Base-by-base conservation (phyloP, 768 basidiomycete species). In the Inosperma sp. region DNA sequence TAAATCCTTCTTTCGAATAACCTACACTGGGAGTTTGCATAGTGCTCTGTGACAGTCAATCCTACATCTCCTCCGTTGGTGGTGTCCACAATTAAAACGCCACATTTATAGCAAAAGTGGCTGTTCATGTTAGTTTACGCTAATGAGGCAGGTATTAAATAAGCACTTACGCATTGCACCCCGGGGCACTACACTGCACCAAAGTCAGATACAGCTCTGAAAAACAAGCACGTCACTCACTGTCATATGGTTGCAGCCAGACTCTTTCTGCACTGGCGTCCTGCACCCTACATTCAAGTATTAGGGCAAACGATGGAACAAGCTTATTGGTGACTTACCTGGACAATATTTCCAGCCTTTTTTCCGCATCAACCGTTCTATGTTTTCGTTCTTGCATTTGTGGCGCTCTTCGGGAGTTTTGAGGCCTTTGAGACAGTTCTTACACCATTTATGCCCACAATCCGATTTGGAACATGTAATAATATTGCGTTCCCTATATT, bases 261-360 rank as follows among this genome's bases (percentile, higher is more conserved):
- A 64, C 7, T 69, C 68, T 56, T 79, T 83, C 49, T 68, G 73
- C 16, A 79, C 74, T 3, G 79, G 74, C 8, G 79, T 77, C 47
- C 62, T 60, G 56, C 76, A 77, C 5, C 73, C 75, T 76, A 39
- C 21, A 47, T 21, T 13, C 25, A 39, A 31, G 13, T 12, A 36
- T 41, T 19, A 35, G 14, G 8, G n/a, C 29, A 7, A 33, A 22
- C 10, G 22, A 26, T 39, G 29, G 3, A 40, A 29, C 22, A 39
- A 22, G 16, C 5, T 35, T 22, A 4, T 16, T 22, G 31, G 14
- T 70, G 27, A 51, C 53, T 22, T 50, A 70, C 83, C 79, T 52
- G 84, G 80, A 60, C 84, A 86, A 46, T 74, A 72, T 53, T 78
- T 80, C 84, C 83, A 85, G 5, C 82, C 82, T n/a, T 71, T 65